Conservation (phyloP, 106 monocot genomes). For the Vanilla planifolia region DNA sequence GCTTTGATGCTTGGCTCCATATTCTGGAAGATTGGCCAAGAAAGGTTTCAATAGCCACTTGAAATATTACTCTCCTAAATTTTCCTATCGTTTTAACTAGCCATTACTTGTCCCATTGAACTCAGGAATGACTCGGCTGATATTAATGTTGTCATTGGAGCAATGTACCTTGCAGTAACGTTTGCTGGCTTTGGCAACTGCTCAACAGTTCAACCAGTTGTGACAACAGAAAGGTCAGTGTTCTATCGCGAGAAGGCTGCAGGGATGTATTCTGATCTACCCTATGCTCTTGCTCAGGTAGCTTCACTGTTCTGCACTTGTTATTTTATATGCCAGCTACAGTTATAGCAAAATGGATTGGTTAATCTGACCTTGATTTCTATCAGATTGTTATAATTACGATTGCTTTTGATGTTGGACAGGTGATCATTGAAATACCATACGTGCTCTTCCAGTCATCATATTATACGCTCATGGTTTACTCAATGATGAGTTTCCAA, state of each 20-base stretch:
- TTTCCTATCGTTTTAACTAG: background rate
- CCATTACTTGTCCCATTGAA: no score
- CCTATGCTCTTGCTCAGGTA: slow-evolving; percentile 75
- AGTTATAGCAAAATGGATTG: background rate
- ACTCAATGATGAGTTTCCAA: slow-evolving; percentile 26
- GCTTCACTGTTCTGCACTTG: background rate
- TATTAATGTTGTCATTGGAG: slow-evolving; percentile 48
- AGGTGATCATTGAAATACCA: slow-evolving; percentile 53
- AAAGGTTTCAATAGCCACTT: slow-evolving; percentile 18
- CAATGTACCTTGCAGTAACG: slow-evolving; percentile 50
- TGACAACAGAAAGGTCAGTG: slow-evolving; percentile 49
- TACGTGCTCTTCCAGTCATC: slow-evolving; percentile 30
- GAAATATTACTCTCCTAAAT: background rate
- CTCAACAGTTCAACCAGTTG: slow-evolving; percentile 46
- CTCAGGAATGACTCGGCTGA: slow-evolving; percentile 40
- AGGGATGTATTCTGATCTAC: slow-evolving; percentile 76
- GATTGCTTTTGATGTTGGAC: background rate
- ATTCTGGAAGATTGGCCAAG: slow-evolving; percentile 57
- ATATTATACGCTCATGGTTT: slow-evolving; percentile 33
- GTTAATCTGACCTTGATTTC: no score
- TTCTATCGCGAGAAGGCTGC: slow-evolving; percentile 78
- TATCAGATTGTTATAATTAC: background rate
- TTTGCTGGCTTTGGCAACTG: slow-evolving; percentile 56
- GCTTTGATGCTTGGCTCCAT: slow-evolving; percentile 50
- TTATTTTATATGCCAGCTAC: background rate